A percentile compares a stretch with the other conserved stretches of the same genome.
phyloP scores from a whole-genome alignment of 352 stramenopile genomes.

The Blastocystis hominis region DNA sequence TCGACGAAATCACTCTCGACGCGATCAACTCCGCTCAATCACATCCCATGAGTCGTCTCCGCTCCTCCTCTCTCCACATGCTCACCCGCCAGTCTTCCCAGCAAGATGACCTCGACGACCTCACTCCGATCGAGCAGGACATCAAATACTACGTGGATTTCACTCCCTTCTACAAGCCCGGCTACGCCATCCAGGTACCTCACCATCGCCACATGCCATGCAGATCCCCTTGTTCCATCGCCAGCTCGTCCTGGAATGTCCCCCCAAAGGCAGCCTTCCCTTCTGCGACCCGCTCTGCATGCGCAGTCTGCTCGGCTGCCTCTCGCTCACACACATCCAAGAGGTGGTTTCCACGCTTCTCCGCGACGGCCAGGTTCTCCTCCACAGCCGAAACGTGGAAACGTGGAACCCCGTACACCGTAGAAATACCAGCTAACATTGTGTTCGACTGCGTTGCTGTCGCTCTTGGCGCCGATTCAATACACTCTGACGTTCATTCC shows the following conservation, averaged over 20 bases:
- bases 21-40: neutral
- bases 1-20: neutral
- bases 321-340: slow-evolving; percentile 5
- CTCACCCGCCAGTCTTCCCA: neutral
- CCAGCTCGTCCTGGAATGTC: neutral
- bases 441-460: slow-evolving; percentile 2
- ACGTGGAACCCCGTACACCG: neutral
- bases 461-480: neutral
- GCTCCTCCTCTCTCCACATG: neutral
- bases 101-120: no score
- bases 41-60: neutral
- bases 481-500: slow-evolving; percentile 49
- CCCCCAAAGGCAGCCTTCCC: slow-evolving; percentile 17
- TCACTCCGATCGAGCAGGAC: slow-evolving; percentile 11
- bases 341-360: neutral
- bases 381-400: slow-evolving; percentile 33
- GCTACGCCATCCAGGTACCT: neutral
- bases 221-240: neutral
- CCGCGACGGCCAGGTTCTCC: neutral
- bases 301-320: neutral
- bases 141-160: slow-evolving; percentile 43
- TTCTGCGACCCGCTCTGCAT: slow-evolving; percentile 32
- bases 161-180: neutral
- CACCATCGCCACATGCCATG: neutral
- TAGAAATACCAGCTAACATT: slow-evolving; percentile 50